Conservation (phyloP, 768 basidiomycete species). For the Hydnum rufescens region DNA sequence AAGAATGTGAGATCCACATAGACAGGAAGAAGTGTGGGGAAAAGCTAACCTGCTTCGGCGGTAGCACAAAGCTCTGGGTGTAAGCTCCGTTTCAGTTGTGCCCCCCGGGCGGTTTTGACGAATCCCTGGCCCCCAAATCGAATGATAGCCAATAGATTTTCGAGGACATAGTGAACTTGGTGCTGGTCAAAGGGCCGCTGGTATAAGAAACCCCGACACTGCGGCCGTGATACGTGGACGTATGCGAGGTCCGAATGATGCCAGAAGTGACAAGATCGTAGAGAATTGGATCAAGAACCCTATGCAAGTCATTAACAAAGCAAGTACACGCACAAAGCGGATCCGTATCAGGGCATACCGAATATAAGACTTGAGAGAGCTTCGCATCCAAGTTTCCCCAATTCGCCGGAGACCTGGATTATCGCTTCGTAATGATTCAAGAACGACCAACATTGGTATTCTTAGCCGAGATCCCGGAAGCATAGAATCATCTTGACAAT, state of each 20-base stretch:
- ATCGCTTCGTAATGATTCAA: slow-evolving; percentile 63
- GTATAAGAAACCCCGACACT: slow-evolving; percentile 48
- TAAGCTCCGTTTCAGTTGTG: slow-evolving; percentile 41
- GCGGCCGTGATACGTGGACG: slow-evolving; percentile 36
- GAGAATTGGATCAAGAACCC: slow-evolving; percentile 79
- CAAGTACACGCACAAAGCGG: background rate
- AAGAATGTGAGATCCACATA: slow-evolving; percentile 5
- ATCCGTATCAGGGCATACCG: slow-evolving; percentile 33
- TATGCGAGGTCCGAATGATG: slow-evolving; percentile 32
- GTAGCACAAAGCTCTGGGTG: slow-evolving; percentile 42
- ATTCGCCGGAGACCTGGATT: slow-evolving; percentile 55
- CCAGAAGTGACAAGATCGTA: slow-evolving; percentile 54
- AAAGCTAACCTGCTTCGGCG: slow-evolving; percentile 34
- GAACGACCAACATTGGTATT: slow-evolving; percentile 68
- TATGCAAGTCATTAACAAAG: slow-evolving; percentile 16
- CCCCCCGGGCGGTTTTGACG: slow-evolving; percentile 47
- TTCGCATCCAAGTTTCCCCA: slow-evolving; percentile 95
- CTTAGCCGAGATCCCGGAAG: slow-evolving; percentile 70
- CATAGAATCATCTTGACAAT: slow-evolving; percentile 45
- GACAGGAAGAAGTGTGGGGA: background rate
- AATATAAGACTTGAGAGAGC: slow-evolving; percentile 76
- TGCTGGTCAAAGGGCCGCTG: slow-evolving; percentile 60
- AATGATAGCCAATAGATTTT: slow-evolving; percentile 54
- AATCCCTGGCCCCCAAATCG: slow-evolving; percentile 84
- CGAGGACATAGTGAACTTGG: slow-evolving; percentile 50